Evolutionary conservation across 2,329 filamentous ascomycete species (phyloP), one percentile per base, ranked within the genome.

Genomic region (Onygenales sp.): DNA sequence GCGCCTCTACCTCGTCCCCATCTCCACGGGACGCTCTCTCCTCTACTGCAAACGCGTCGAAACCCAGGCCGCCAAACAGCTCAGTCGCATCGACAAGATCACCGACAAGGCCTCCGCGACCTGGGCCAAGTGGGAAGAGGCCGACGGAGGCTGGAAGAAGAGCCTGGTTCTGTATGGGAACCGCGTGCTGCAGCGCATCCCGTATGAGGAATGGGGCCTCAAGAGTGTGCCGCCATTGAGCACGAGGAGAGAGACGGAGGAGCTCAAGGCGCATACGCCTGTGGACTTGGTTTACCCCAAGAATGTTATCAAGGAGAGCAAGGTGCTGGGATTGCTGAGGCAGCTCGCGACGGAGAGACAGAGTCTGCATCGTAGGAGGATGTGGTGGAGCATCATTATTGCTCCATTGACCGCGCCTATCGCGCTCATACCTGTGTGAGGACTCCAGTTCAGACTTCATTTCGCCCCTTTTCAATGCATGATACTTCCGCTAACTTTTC

Each of bases 121-220:
- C 43, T 97, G 92, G 92, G 80, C 87, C 3, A 75, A 77, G 55
- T 97, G 92, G 91, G 93, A 97, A 71, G 83, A 86, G 68, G 86
- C 85, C 60, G 84, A 91, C 14, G 78, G 77, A 44, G 87, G 88
- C 52, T 97, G 93, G 93, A 89, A 96, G 76, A 89, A 86, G 66
- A 83, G 83, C 61, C 78, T 96, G 17, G 92, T 93, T 51, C 78
- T 80, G 55, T 94, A 92, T 69, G 93, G 93, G 53, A 96, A 98
- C 72, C 76, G 83, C 48, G 83, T 89, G 13, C 81, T 98, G 57
- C 84, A 88, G 62, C 83, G 89, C 58, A 95, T 98, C 63, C 88
- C 93, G 2, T 96, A 88, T 68, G 88, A 97, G 72, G 93, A 98
- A 84, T 98, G 93, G 93, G 90, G 89, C 0, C 78, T 98, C 60